A percentile compares a stretch with the other conserved stretches of the same genome.
Evolutionary conservation across 2,329 filamentous ascomycete genomes (phyloP).

Genomic region (Colletotrichum chlorophyti): DNA sequence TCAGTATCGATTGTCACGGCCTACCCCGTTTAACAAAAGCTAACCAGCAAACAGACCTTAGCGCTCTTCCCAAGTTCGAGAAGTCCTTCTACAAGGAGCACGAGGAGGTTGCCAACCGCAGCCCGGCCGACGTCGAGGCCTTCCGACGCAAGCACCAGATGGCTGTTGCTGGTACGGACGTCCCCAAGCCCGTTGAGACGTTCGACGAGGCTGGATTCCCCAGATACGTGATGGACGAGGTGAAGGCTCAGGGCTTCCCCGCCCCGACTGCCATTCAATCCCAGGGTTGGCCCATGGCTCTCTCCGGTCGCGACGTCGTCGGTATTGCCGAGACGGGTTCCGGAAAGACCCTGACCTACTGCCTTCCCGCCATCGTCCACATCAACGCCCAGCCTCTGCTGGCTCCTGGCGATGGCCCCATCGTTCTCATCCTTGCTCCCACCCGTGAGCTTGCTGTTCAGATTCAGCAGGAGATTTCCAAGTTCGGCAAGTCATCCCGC

Average conservation of each 20-base stretch:
- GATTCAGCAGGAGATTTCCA: slow-evolving; percentile 98
- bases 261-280: slow-evolving; percentile 96
- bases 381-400: slow-evolving; percentile 99
- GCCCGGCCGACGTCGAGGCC: slow-evolving; percentile 80
- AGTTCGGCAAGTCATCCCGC: slow-evolving; percentile 96
- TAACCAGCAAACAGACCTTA: slow-evolving; percentile 66
- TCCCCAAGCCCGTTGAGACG: slow-evolving; percentile 93
- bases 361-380: slow-evolving; percentile 96
- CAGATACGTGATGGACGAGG: slow-evolving; percentile 95
- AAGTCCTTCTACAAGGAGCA: slow-evolving; percentile 99
- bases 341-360: slow-evolving; percentile 98
- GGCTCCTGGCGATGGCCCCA: slow-evolving; percentile 92
- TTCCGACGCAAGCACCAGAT: slow-evolving; percentile 90
- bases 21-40: slow-evolving; percentile 33
- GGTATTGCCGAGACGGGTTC: slow-evolving; percentile 99
- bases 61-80: slow-evolving; percentile 90
- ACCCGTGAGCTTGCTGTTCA: slow-evolving; percentile 98
- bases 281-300: slow-evolving; percentile 98
- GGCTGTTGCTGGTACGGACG: slow-evolving; percentile 77
- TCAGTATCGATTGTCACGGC: slow-evolving; percentile 57
- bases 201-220: slow-evolving; percentile 99
- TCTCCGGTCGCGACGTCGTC: slow-evolving; percentile 96
- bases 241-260: slow-evolving; percentile 96
- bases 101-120: slow-evolving; percentile 75
- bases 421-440: slow-evolving; percentile 93